Evolutionary conservation across 1,139 yeast species (phyloP), one percentile per base, ranked within the genome.

Genomic region (Ashbya aceris): DNA sequence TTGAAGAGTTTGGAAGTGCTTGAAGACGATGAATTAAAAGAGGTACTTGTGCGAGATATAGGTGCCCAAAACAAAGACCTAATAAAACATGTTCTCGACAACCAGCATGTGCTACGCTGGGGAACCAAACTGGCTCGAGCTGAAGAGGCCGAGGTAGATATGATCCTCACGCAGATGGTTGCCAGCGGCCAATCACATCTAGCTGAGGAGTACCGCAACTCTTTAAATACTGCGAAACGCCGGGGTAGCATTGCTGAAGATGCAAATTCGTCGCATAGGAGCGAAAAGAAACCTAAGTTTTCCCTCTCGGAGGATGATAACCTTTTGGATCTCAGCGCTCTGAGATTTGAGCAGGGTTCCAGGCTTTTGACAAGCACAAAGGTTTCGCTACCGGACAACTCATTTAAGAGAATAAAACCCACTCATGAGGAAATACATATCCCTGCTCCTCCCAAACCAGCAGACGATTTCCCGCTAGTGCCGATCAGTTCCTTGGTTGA

Each of bases 361-460:
- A 84, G 77, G 51, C 64, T 81, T 8, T 73, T 83, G 76, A 73
- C 89, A 1, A 45, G 50, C 2, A 45, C 80, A 1, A 82, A 79
- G 49, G 77, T 91, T 12, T 72, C 72, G 42, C 71, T 91, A 11
- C 97, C 98, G 0, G 74, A 74, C 45, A 95, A 95, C 1, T 82
- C 97, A 0, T 83, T 76, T 56, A 89, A 83, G 58, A 78, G 83
- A 48, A 74, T 77, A 10, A 80, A 79, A 49, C 77, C 76, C 47
- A 66, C 75, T 4, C 91, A 91, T 61, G 97, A 91, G 60, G 91
- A 85, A 52, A 83, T 87, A 38, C 86, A 81, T 47, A 77, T 93
- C 2, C 98, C 98, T 0, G 79, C 93, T 0, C 91, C 94, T 0
- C 54, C 60, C 27, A 65, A 66, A 30, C 71, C 75, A 1, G 66